These are phyloP conservation scores for Leccinum aurantiacum DNA, from an alignment of 768 basidiomycete genomes.

Conservation along the genomic window DNA sequence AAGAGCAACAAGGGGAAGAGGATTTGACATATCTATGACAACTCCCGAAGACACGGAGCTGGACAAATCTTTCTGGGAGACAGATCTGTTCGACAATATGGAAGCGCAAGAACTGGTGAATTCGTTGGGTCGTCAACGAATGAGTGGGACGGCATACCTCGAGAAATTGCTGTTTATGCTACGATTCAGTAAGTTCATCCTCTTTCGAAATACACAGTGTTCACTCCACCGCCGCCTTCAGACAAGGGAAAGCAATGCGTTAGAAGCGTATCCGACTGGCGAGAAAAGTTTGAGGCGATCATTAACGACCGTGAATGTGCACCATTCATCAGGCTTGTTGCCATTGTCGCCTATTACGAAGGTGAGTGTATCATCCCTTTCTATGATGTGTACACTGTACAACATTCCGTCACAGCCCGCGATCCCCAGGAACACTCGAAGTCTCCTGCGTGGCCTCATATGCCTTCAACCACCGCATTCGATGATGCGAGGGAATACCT, in stretches of 20 bases:
- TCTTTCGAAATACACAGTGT: neutral
- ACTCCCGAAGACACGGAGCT: neutral
- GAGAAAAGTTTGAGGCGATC: neutral
- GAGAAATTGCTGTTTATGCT: neutral
- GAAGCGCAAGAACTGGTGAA: neutral
- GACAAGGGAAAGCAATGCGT: neutral
- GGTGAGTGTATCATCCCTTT: conserved; percentile 8
- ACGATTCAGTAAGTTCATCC: neutral
- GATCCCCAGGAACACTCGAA: neutral
- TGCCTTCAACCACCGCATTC: conserved; percentile 1
- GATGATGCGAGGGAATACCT: conserved; percentile 19
- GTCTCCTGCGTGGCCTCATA: neutral
- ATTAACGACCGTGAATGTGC: neutral
- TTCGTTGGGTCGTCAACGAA: neutral
- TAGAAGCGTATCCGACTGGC: neutral
- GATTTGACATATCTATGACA: neutral
- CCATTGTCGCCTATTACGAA: conserved; percentile 15
- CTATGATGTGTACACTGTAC: neutral
- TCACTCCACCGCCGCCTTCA: neutral
- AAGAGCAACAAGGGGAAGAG: neutral
- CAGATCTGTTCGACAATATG: neutral
- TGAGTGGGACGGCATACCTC: neutral
- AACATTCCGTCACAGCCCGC: conserved; percentile 4
- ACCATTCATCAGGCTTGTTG: neutral
- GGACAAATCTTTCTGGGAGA: neutral